phyloP scores from a whole-genome alignment of 257 asterid species.

The Sherardia arvensis region DNA sequence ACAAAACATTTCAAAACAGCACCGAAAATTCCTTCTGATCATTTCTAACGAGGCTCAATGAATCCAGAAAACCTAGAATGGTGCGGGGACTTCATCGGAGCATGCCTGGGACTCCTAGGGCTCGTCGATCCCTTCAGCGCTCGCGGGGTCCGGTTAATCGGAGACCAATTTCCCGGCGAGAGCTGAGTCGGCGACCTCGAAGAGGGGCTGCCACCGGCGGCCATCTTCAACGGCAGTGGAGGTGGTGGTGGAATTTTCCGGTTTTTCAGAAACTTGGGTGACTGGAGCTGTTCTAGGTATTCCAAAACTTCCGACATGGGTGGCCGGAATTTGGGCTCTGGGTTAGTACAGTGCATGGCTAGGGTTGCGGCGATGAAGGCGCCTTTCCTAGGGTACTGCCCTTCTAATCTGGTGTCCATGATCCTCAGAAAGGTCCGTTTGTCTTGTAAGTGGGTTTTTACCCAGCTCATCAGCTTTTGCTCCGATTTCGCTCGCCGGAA shows the following conservation, averaged over 20 bases:
- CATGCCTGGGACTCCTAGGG: conserved; percentile 1
- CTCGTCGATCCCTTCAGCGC: neutral
- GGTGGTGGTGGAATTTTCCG: neutral
- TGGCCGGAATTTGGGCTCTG: conserved; percentile 23
- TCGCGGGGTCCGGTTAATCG: conserved; percentile 4
- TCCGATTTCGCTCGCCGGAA: conserved; percentile 14
- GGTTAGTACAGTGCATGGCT: conserved; percentile 27
- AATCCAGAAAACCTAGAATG: conserved; percentile 11
- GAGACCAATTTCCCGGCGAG: conserved; percentile 1
- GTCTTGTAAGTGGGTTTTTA: conserved; percentile 23
- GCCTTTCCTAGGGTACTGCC: conserved; percentile 27
- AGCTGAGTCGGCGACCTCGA: neutral
- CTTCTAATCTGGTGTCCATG: conserved; percentile 32
- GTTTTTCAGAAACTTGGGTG: conserved; percentile 5
- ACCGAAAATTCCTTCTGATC: neutral
- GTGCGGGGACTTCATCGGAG: neutral
- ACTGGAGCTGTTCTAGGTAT: conserved; percentile 20
- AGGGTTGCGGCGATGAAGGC: conserved; percentile 25
- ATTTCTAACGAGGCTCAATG: neutral
- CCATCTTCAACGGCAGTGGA: neutral
- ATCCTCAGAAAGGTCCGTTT: conserved; percentile 20
- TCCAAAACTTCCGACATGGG: conserved; percentile 25
- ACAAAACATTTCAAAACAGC: neutral
- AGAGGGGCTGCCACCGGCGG: neutral
- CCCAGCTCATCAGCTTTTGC: conserved; percentile 25